These are phyloP conservation scores for Podospora comata DNA, from an alignment of 495 filamentous ascomycete genomes.

Conservation along the genomic window DNA sequence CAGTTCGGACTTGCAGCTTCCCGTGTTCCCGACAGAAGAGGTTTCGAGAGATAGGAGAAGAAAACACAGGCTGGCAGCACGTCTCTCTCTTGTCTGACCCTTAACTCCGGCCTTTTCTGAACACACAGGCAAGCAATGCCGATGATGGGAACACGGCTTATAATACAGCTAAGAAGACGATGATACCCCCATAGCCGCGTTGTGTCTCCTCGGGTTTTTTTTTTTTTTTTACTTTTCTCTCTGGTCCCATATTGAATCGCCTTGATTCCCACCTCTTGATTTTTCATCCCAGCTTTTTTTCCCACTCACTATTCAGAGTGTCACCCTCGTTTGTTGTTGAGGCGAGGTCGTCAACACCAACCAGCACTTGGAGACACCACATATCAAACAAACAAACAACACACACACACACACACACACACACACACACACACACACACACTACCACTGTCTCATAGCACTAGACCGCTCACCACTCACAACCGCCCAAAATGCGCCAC, in stretches of 20 bases:
- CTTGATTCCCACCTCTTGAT: not conserved
- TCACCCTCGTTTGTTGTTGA: not conserved
- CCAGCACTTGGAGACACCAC: not conserved
- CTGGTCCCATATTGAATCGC: not conserved
- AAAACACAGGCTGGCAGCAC: constrained; percentile 1
- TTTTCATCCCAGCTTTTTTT: not conserved
- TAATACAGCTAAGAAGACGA: not conserved
- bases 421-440: too few relatives aligned
- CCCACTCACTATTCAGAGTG: not conserved
- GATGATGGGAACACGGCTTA: not conserved
- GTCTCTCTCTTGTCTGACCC: not conserved
- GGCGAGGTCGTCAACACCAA: not conserved
- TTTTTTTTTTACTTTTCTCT: not conserved
- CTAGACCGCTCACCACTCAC: not conserved
- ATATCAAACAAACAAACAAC: not conserved
- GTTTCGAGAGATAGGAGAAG: not conserved
- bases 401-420: too few relatives aligned
- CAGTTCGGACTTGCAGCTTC: not conserved
- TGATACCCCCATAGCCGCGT: not conserved
- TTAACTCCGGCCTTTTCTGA: not conserved
- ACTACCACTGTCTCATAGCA: not conserved
- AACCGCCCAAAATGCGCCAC: constrained; percentile 1
- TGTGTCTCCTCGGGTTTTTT: not conserved
- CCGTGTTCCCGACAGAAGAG: not conserved
- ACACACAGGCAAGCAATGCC: not conserved